A percentile compares a stretch with the other conserved stretches of the same genome.
phyloP scores from a whole-genome alignment of 176 grass and related monocot genomes.

The Carex myosuroides region DNA sequence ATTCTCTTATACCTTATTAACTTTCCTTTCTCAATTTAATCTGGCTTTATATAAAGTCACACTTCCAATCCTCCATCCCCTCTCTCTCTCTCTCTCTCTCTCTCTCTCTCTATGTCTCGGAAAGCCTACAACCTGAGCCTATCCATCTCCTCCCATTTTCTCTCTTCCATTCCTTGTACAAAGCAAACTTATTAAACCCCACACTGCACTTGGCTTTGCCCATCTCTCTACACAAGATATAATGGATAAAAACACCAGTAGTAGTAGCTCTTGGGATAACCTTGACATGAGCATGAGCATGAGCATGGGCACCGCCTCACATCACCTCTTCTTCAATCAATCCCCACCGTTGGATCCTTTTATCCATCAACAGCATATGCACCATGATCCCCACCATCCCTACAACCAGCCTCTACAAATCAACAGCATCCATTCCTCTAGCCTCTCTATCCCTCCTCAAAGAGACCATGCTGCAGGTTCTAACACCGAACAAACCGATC shows the following conservation, averaged over 20 bases:
- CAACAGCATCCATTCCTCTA: conserved; percentile 30
- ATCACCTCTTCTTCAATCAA: conserved; percentile 58
- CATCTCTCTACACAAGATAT: conserved; percentile 19
- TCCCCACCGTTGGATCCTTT: conserved; percentile 19
- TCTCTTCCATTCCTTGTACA: conserved; percentile 26
- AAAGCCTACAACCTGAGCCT: background rate
- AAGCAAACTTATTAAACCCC: background rate
- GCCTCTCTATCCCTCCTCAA: conserved; percentile 13
- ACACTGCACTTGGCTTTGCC: conserved; percentile 5
- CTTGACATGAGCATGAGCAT: conserved; percentile 67
- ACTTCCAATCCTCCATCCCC: conserved; percentile 33
- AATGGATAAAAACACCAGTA: conserved; percentile 71
- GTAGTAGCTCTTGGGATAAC: conserved; percentile 73
- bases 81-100: background rate
- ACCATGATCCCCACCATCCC: conserved; percentile 36
- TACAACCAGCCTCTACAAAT: conserved; percentile 33
- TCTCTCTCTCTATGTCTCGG: conserved; percentile 14
- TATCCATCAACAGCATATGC: conserved; percentile 33
- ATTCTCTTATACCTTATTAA: background rate
- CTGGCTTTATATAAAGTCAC: conserved; percentile 46
- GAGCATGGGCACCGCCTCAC: conserved; percentile 47
- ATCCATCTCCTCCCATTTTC: conserved; percentile 24
- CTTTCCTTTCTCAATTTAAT: conserved; percentile 33
- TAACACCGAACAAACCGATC: conserved; percentile 10
- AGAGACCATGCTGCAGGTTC: background rate